Evolutionary conservation across 2,329 filamentous ascomycete genomes (phyloP), one percentile per base, ranked within the genome.

Genomic region (Colletotrichum spaethianum): DNA sequence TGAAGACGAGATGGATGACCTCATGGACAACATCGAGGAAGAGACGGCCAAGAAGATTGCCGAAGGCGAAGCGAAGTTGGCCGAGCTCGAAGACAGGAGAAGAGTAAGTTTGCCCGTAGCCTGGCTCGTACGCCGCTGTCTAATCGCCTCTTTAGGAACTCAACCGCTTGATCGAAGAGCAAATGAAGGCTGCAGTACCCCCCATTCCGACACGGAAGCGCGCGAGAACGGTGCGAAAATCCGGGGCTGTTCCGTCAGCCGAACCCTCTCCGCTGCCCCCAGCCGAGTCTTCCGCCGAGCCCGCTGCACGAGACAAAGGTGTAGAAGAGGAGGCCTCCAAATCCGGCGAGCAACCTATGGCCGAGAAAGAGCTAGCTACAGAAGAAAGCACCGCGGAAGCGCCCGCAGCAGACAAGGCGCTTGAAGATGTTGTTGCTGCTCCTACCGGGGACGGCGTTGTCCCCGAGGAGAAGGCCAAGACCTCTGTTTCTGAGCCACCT

Each of bases 131-230:
- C 65, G 16, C 67, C 50, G 11, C 20, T 4, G 5, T 63, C 73
- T 73, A 33, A 69, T 56, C 20, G 20, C 46, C 3, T 18, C 8
- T 6, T 20, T 20, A 85, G 83, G 83, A 86, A 74, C 78, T 86
- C 69, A 85, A 85, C 63, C 82, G 79, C 26, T 76, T 80, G 50
- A 83, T 86, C 48, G 84, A 85, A 42, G 83, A 85, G 67, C 79
- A 83, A 70, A 75, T 86, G 40, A 78, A 79, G 63, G 62, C 74
- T 26, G 78, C 82, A 3, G 63, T 83, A 48, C 80, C 81, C 1
- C 60, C 77, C 2, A 60, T 77, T 1, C 79, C 79, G 16, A 76
- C 75, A 8, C 73, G 73, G 23, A 73, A 67, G 52, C 62, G 73
- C 8, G 71, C 73, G 36, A 59, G 69, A 36, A 72, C 69, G 23